Percentiles rank a stretch among this genome's conserved stretches.
phyloP scores from a whole-genome alignment of 2,329 filamentous ascomycete species.

The Cytospora piceae region DNA sequence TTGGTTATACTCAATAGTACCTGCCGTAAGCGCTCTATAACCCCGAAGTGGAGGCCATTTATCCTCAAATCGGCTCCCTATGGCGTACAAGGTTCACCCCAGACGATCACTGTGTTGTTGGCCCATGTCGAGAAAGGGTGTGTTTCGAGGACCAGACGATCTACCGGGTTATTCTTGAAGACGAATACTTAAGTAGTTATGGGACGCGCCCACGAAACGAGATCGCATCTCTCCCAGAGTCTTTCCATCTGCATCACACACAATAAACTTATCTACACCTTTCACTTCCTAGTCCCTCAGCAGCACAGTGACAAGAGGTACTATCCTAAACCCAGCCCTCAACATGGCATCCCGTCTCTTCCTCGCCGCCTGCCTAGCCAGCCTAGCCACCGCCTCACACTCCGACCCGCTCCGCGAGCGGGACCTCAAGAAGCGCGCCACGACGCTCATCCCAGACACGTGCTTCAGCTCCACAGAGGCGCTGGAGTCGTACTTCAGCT shows the following conservation, averaged over 20 bases:
- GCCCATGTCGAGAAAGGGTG: slow-evolving; percentile 15
- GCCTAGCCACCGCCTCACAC: slow-evolving; percentile 17
- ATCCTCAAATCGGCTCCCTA: slow-evolving; percentile 11
- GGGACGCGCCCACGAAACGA: not conserved
- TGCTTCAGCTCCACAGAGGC: slow-evolving; percentile 41
- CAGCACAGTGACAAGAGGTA: not conserved
- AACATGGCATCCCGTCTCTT: slow-evolving; percentile 23
- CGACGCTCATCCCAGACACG: slow-evolving; percentile 42
- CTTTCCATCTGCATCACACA: not conserved
- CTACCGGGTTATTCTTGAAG: not conserved
- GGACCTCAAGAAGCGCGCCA: slow-evolving; percentile 30
- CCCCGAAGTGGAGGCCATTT: slow-evolving; percentile 11
- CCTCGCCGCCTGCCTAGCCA: slow-evolving; percentile 19
- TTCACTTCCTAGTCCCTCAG: not conserved
- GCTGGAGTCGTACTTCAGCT: slow-evolving; percentile 48
- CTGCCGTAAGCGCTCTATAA: slow-evolving; percentile 2
- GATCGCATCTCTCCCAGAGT: slow-evolving; percentile 2
- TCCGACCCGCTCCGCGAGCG: slow-evolving; percentile 21
- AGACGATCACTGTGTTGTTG: slow-evolving; percentile 13
- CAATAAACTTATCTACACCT: not conserved
- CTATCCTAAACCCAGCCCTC: not conserved
- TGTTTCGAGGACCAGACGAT: slow-evolving; percentile 18
- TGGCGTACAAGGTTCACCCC: not conserved
- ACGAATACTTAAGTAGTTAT: slow-evolving; percentile 3
- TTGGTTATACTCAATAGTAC: not conserved